Percentiles rank a stretch among this genome's conserved stretches.
These are phyloP conservation scores for Heterococcus sp. DNA, from an alignment of 108 stramenopile genomes.

Conservation along the genomic window DNA sequence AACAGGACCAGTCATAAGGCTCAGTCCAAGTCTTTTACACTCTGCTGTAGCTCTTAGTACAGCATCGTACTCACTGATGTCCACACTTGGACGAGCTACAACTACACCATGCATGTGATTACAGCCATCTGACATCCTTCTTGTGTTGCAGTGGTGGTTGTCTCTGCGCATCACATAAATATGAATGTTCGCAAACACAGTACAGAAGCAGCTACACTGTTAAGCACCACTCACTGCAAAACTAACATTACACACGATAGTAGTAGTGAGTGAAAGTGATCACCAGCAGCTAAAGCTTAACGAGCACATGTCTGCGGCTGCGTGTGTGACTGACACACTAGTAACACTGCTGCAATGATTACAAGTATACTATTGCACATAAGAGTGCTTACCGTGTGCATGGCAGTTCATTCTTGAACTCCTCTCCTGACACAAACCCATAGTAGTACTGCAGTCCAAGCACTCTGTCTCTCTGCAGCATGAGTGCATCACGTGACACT, in stretches of 20 bases:
- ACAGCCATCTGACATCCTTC: constrained; percentile 21
- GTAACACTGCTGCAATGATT: background rate
- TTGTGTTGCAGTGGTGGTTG: constrained; percentile 9
- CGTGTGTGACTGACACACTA: background rate
- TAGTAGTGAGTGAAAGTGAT: no score
- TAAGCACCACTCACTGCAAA: background rate
- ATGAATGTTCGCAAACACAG: background rate
- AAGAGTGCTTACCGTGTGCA: background rate
- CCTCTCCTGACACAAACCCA: background rate
- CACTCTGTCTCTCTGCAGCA: background rate
- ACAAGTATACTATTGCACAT: background rate
- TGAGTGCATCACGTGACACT: background rate
- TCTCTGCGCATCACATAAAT: constrained; percentile 1
- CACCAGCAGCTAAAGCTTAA: background rate
- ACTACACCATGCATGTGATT: constrained; percentile 38
- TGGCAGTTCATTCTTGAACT: background rate
- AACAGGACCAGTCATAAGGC: constrained; percentile 31
- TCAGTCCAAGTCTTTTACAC: constrained; percentile 24
- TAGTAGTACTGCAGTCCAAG: background rate
- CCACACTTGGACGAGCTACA: background rate
- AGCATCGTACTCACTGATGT: constrained; percentile 16
- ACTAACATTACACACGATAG: no score
- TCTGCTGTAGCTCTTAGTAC: constrained; percentile 3
- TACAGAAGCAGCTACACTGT: background rate
- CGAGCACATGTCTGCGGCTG: background rate